phyloP scores from a whole-genome alignment of 352 stramenopile species.

The Peronospora belbahrii region DNA sequence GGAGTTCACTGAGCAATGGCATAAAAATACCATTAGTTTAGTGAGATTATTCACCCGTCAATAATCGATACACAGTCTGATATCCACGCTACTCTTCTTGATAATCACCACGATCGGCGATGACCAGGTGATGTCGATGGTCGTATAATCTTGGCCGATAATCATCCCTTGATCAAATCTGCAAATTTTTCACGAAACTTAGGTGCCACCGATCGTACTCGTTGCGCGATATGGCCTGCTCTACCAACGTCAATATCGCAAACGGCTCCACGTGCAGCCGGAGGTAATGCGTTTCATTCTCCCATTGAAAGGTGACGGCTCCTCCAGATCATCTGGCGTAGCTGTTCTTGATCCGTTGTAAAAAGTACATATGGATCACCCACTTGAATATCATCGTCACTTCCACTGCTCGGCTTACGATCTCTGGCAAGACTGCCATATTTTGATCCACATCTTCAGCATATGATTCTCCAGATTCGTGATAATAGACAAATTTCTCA shows the following conservation, averaged over 20 bases:
- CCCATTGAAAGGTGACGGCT: constrained; percentile 11
- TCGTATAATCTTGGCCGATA: constrained; percentile 10
- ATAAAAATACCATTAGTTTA: constrained; percentile 4
- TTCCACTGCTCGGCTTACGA: background rate
- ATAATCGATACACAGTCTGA: constrained; percentile 27
- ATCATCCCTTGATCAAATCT: constrained; percentile 22
- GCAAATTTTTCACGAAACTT: constrained; percentile 18
- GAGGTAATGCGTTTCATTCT: constrained; percentile 15
- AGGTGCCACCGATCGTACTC: constrained; percentile 2
- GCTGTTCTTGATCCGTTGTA: background rate
- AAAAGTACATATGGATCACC: too few species aligned
- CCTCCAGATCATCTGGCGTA: background rate
- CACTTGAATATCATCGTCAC: constrained; percentile 19
- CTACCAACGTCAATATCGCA: constrained; percentile 31
- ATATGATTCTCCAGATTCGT: too few species aligned
- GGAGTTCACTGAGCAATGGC: background rate
- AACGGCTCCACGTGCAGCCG: constrained; percentile 6
- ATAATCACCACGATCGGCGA: constrained; percentile 34
- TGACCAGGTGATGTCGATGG: constrained; percentile 17
- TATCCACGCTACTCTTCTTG: constrained; percentile 34
- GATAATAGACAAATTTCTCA: too few species aligned
- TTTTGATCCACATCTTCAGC: too few species aligned
- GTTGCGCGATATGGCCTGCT: constrained; percentile 15
- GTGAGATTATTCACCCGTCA: constrained; percentile 2
- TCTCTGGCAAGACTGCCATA: too few species aligned